Base-by-base conservation (phyloP, 2,329 filamentous ascomycete species). In the Aureobasidium sp. region DNA sequence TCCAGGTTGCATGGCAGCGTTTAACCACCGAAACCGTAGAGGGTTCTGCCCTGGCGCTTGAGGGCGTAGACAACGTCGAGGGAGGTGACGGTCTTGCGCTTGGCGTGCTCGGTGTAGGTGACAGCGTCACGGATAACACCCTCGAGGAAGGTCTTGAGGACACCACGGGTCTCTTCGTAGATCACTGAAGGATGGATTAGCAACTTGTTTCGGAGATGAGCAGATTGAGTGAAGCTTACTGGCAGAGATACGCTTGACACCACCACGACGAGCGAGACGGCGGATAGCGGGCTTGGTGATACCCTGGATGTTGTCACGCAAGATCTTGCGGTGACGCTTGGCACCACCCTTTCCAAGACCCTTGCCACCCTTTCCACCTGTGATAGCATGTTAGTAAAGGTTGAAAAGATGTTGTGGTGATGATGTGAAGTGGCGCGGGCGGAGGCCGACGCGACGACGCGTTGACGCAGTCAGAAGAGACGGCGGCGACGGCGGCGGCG, bases 161-260 rank as follows among this genome's bases (percentile, higher is more conserved):
- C 88, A 83, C 87, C 87, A 75, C 88, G 87, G 71, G 88, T 90
- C 82, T 91, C 86, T 76, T 89, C 87, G 82, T 90, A 90, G 81
- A 90, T 90, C 87, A 89, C 82, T 84, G 69, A 29, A 39, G 46
- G 27, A 15, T 17, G 17, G 39, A 47, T 66, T 44, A 66, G 63
- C 37, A 20, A 27, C 47, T 7, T 20, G 44, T 36, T 26, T 17
- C 3, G 17, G 20, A 15, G 26, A 29, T n/a, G 27, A 10, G 9
- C 8, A 29, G 20, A 39, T 8, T 37, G 27, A 60, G 56, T 47
- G 56, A 43, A 63, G 63, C 59, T 77, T 85, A 90, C 87, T 95
- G 77, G 92, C 92, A 75, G 92, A 96, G 75, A 97, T 97, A 96
- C 92, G 92, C 90, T 97, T 97, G 85, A 97, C 92, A 92, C 92